Evolutionary conservation across 208 protist genomes (phyloP), one percentile per base, ranked within the genome.

Genomic region (Angomonas deanei): DNA sequence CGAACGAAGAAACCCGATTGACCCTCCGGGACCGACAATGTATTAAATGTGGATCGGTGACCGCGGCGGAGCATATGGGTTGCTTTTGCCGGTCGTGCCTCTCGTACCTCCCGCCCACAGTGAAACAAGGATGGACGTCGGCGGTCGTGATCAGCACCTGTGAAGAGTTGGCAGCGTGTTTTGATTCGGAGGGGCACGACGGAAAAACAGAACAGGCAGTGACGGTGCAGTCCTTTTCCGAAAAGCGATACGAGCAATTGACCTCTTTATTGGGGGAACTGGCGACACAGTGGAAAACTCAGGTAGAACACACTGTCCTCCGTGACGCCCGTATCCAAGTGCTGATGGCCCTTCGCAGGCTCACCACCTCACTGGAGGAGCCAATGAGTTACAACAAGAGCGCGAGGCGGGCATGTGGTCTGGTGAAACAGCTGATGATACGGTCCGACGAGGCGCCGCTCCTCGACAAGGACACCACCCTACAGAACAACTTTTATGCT

Each of bases 361-460:
- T 63, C 11, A 39, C 60, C 32, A 28, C 54, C 38, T 34, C 60
- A 1, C 59, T 70, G 8, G 36, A 57, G 32, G n/a, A 64, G 13
- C 23, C 70, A 42, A 38, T 66, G 58, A 1, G 60, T 21, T 48
- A 73, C 58, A 50, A 74, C n/a, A 39, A 27, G 23, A 50, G 52
- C 28, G 77, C 77, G 2, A 79, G 82, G 10, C 84, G 84, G 3
- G 32, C 66, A 6, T 71, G 76, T 11, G 81, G 79, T 11, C 66
- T 90, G 24, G 10, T 77, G 15, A 82, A 83, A 57, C 67, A 76
- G 36, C 54, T 88, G 11, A 70, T 88, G 33, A 33, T 76, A n/a
- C 36, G 67, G 46, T 38, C 84, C 13, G 82, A 92, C 48, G 19
- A 26, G 8, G 33, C 27, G 24, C 88, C 74, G 68, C 74, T 79